Percentiles rank a stretch among this genome's conserved stretches.
Evolutionary conservation across 345 rosid species (phyloP).

Genomic region (Camelina laxa): DNA sequence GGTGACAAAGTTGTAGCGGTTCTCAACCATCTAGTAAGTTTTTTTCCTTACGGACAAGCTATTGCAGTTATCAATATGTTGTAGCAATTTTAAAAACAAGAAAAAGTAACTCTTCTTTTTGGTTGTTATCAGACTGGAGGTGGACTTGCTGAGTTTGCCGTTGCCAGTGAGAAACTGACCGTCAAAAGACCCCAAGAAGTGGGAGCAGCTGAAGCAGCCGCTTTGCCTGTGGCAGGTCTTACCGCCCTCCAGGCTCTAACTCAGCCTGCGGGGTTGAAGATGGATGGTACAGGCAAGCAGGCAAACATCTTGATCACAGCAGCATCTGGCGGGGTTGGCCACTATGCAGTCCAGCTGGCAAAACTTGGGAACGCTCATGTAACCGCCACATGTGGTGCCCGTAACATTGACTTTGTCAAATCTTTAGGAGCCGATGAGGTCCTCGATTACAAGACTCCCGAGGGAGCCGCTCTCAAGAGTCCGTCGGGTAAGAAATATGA

Average conservation of each 20-base stretch:
- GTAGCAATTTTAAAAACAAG: background rate
- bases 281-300: constrained; percentile 61
- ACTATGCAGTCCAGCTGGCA: constrained; percentile 75
- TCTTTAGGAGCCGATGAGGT: constrained; percentile 85
- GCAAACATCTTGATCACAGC: constrained; percentile 71
- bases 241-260: constrained; percentile 72
- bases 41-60: background rate
- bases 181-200: constrained; percentile 67
- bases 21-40: constrained; percentile 54
- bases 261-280: constrained; percentile 61
- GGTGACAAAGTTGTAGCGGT: constrained; percentile 85
- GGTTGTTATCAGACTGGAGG: constrained; percentile 51
- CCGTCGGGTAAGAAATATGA: constrained; percentile 77
- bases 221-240: constrained; percentile 68
- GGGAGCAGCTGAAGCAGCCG: constrained; percentile 71
- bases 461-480: constrained; percentile 72
- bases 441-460: constrained; percentile 80
- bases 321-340: constrained; percentile 90
- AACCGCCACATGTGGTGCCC: constrained; percentile 83
- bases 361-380: constrained; percentile 77
- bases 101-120: background rate
- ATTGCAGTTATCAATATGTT: background rate
- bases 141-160: constrained; percentile 69
- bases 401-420: constrained; percentile 70
- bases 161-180: constrained; percentile 61